Percentiles rank a stretch among this genome's conserved stretches.
Evolutionary conservation across 2,329 filamentous ascomycete genomes (phyloP).

Genomic region (Apiospora aurea): DNA sequence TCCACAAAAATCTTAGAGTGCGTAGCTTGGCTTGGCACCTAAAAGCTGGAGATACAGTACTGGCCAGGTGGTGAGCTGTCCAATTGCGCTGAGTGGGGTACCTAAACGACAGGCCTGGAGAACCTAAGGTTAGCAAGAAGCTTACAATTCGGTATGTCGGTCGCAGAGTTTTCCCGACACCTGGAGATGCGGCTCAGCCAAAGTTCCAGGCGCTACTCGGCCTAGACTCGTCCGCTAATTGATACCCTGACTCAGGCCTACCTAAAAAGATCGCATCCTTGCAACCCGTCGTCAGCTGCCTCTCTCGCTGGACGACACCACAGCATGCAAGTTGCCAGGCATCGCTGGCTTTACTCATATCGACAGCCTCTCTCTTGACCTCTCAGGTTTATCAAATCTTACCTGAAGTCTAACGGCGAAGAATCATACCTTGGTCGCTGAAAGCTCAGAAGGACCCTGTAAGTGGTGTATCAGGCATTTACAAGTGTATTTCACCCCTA

Average conservation of each 20-base stretch:
- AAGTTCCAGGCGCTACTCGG: not conserved
- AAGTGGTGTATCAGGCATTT: not conserved
- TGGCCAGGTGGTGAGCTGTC: conserved; percentile 7
- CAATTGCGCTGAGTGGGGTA: not conserved
- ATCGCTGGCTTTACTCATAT: not conserved
- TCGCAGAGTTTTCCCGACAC: conserved; percentile 5
- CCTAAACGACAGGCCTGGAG: not conserved
- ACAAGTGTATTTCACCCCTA: not conserved
- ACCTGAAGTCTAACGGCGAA: not conserved
- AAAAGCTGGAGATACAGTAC: conserved; percentile 16
- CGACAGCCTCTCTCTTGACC: too few relatives aligned
- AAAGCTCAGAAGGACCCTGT: not conserved
- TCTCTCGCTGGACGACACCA: not conserved
- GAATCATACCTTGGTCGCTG: not conserved
- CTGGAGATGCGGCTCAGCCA: conserved; percentile 11
- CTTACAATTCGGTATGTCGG: conserved; percentile 7
- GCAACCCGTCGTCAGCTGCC: not conserved
- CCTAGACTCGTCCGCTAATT: not conserved
- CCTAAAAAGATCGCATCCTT: not conserved
- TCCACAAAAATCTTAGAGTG: conserved; percentile 23
- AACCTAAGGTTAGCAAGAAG: not conserved
- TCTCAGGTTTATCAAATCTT: too few relatives aligned
- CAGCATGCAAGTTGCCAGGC: not conserved
- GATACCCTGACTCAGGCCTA: not conserved
- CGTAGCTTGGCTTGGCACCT: conserved; percentile 3